phyloP scores from a whole-genome alignment of 1,284 basidiomycete species.

The Leccinum fallax region DNA sequence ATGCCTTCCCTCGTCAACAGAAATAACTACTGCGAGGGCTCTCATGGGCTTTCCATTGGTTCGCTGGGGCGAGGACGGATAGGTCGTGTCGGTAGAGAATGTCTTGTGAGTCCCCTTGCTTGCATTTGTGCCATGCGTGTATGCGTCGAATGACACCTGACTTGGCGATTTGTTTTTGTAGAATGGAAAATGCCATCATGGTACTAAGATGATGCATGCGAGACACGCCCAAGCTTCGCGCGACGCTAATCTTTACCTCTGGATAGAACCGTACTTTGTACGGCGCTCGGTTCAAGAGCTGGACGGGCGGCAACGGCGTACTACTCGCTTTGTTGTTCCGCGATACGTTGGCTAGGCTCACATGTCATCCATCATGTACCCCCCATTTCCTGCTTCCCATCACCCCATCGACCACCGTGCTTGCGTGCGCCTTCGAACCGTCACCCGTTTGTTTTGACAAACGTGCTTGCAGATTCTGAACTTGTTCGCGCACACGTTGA shows the following conservation, averaged over 20 bases:
- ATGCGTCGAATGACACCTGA: neutral
- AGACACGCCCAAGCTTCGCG: neutral
- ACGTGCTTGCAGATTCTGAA: no score
- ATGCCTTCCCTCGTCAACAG: slow-evolving; percentile 28
- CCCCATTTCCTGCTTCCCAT: neutral
- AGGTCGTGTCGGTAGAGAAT: slow-evolving; percentile 56
- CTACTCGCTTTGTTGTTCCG: neutral
- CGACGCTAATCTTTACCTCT: neutral
- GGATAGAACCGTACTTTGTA: slow-evolving; percentile 42
- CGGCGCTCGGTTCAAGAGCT: slow-evolving; percentile 68
- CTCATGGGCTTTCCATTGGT: slow-evolving; percentile 65
- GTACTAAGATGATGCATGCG: slow-evolving; percentile 2
- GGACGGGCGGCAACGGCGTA: slow-evolving; percentile 49
- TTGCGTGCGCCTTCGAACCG: no score
- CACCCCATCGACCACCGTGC: slow-evolving; percentile 26
- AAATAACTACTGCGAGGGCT: slow-evolving; percentile 55
- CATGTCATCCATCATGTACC: no score
- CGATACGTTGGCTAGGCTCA: neutral
- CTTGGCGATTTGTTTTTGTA: neutral
- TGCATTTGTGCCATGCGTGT: neutral
- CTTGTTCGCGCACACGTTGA: no score
- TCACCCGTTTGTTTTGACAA: no score
- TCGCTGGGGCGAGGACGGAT: slow-evolving; percentile 54
- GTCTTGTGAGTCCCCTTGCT: slow-evolving; percentile 37
- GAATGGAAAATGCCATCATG: slow-evolving; percentile 45